Conservation (phyloP, 345 rosid genomes). For the Theobroma cacao region DNA sequence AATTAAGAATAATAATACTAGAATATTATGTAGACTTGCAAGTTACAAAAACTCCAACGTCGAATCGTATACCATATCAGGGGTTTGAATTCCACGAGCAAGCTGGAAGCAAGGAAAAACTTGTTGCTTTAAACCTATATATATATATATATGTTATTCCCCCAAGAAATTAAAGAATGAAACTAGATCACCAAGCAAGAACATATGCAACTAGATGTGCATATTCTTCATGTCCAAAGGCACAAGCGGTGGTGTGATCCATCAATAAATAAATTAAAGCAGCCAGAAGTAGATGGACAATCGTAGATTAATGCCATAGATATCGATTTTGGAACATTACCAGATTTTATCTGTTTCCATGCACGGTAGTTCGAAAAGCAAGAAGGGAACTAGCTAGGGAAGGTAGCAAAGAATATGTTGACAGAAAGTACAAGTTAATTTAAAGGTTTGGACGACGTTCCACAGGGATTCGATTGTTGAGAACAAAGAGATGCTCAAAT, state of each 20-base stretch:
- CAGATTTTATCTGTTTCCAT: constrained; percentile 2
- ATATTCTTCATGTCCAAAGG: background rate
- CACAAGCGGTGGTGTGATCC: background rate
- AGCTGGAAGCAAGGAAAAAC: background rate
- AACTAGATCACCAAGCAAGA: background rate
- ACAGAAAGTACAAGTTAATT: too few relatives aligned
- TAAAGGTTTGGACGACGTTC: too few relatives aligned
- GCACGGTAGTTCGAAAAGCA: too few relatives aligned
- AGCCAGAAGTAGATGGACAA: background rate
- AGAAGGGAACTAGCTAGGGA: too few relatives aligned
- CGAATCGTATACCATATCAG: constrained; percentile 4
- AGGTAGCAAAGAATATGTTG: too few relatives aligned
- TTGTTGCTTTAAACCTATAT: background rate
- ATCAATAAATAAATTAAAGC: constrained; percentile 21
- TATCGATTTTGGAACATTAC: constrained; percentile 3
- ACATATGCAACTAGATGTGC: background rate
- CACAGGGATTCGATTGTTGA: too few relatives aligned
- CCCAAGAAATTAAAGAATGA: background rate
- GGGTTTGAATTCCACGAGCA: background rate
- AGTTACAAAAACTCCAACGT: background rate
- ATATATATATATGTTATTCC: too few relatives aligned
- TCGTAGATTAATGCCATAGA: background rate
- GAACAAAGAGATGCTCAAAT: too few relatives aligned
- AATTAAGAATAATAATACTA: background rate
- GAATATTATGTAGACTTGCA: background rate